Conservation (phyloP, 169 alveolate genomes). For the Cyclospora cayetanensis region DNA sequence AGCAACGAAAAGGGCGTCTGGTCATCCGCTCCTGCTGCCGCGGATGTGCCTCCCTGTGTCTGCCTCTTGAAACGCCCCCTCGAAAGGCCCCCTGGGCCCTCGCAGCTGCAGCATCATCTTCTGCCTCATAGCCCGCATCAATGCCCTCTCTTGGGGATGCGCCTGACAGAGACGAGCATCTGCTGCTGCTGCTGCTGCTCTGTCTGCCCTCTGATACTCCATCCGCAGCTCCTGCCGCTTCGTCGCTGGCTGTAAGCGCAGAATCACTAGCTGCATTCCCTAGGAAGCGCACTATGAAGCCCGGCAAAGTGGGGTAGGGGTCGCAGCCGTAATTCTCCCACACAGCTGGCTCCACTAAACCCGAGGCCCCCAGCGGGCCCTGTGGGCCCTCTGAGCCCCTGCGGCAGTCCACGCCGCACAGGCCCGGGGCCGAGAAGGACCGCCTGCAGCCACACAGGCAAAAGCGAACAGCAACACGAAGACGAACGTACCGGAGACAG, state of each 20-base stretch:
- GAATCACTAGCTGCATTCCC: background rate
- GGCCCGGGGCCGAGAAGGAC: background rate
- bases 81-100: conserved; percentile 3
- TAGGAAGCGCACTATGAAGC: background rate
- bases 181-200: background rate
- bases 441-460: background rate
- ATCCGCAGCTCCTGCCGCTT: conserved; percentile 1
- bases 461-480: background rate
- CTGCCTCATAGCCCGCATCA: background rate
- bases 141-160: background rate
- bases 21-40: background rate
- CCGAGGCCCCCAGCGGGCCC: background rate
- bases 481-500: too few relatives aligned
- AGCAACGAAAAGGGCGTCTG: background rate
- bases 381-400: background rate
- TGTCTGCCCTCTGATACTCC: background rate
- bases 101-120: background rate
- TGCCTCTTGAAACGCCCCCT: background rate
- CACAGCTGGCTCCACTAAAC: background rate
- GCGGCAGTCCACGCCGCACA: background rate
- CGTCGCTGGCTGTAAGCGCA: background rate
- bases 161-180: background rate
- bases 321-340: background rate
- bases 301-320: background rate
- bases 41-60: background rate